Base-by-base conservation (phyloP, 371 early-diverging fungal species). In the Parasitella parasitica region DNA sequence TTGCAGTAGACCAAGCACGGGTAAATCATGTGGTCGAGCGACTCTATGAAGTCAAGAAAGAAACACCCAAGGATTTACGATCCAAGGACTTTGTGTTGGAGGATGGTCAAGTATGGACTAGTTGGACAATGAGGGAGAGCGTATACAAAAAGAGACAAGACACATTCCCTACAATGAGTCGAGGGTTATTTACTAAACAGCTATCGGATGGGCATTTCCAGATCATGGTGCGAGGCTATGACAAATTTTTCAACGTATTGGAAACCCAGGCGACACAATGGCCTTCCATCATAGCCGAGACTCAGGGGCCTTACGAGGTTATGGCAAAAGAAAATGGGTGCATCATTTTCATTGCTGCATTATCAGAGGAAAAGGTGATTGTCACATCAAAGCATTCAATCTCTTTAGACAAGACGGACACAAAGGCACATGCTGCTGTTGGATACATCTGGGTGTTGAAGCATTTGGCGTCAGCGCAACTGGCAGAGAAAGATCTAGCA, bases 291-390 rank as follows among this genome's bases (percentile, higher is more conserved):
- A 70, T 75, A 32, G 57, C 43, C 5, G 69, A 91, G 11, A 93
- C 94, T 0, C 41, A 59, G 6, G 95, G 94, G 0, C 98, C 98
- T 2, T 97, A 91, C 66, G 93, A 96, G 70, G 82, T 94, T 11
- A 95, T 95, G 0, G 79, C 92, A 36, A 97, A 97, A 75, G 97
- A 97, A 67, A 97, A 97, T 67, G 98, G 98, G 11, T 97, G 98
- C 67, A 91, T 97, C 59, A 94, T 96, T 36, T 91, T 94, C 53
- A 86, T 93, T 55, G 71, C 92, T 11, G 91, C 89, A 4, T 54
- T 91, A 41, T 80, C 88, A 12, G 35, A 69, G 3, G 80, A 77
- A 38, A 71, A 74, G 4, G 72, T 96, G n/a, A 54, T 96, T 27
- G 94, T 96, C 7, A 93, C 94, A n/a, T 92, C 93, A 49, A 97